Conservation (phyloP, 2,329 filamentous ascomycete genomes). For the Fusarium equiseti region DNA sequence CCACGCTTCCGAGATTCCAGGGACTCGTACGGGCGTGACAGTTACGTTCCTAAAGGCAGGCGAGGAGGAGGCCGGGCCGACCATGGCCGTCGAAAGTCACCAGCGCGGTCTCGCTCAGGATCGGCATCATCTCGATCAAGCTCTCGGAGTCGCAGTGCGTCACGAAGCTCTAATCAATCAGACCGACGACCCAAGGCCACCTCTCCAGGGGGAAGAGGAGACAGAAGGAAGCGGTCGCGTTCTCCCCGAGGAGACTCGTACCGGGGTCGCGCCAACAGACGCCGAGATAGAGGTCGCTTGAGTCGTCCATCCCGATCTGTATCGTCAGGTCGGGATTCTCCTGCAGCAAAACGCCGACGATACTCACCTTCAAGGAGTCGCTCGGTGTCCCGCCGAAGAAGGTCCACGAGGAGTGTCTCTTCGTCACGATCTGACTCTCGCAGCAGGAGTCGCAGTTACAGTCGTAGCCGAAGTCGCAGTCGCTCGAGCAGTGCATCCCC, state of each 20-base stretch:
- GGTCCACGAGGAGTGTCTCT: slow-evolving; percentile 52
- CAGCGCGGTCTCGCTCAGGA: slow-evolving; percentile 52
- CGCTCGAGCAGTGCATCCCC: slow-evolving; percentile 33
- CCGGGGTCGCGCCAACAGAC: slow-evolving; percentile 42
- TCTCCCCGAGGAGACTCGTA: slow-evolving; percentile 52
- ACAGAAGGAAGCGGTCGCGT: slow-evolving; percentile 56
- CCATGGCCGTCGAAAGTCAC: slow-evolving; percentile 51
- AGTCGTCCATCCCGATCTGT: slow-evolving; percentile 51
- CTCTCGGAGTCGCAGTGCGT: slow-evolving; percentile 52
- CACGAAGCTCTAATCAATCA: slow-evolving; percentile 51
- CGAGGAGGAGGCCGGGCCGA: slow-evolving; percentile 57
- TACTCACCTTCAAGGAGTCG: slow-evolving; percentile 63
- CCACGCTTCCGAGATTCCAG: slow-evolving; percentile 58
- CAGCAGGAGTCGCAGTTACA: slow-evolving; percentile 43
- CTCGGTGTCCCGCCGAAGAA: slow-evolving; percentile 57
- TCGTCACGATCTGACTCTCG: slow-evolving; percentile 57
- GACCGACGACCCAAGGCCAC: slow-evolving; percentile 52
- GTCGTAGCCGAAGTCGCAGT: slow-evolving; percentile 38
- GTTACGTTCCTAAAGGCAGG: slow-evolving; percentile 65
- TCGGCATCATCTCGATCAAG: slow-evolving; percentile 49
- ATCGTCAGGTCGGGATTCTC: slow-evolving; percentile 57
- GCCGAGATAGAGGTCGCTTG: slow-evolving; percentile 41
- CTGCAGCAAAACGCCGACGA: slow-evolving; percentile 63
- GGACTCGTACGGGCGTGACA: slow-evolving; percentile 62
- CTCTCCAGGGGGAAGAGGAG: slow-evolving; percentile 49